Conservation (phyloP, 2,329 filamentous ascomycete species). For the Cytospora schulzeri region DNA sequence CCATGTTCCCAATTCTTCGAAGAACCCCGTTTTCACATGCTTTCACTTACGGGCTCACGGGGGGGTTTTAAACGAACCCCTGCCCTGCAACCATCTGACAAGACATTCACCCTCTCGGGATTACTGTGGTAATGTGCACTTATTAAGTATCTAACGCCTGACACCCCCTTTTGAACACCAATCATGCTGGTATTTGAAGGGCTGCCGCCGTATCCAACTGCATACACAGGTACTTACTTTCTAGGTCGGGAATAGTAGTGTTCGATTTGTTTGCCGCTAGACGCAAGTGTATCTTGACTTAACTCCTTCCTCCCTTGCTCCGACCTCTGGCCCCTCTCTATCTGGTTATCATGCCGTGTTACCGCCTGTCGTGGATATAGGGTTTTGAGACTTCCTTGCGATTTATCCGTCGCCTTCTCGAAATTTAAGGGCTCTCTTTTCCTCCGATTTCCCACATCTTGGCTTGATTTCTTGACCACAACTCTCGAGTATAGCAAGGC, state of each 20-base stretch:
- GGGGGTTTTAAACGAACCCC: background rate
- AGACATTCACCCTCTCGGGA: background rate
- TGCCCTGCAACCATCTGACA: slow-evolving; percentile 11
- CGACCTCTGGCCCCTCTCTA: background rate
- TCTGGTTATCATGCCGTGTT: slow-evolving; percentile 1
- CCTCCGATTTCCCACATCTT: background rate
- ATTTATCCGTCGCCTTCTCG: slow-evolving; percentile 9
- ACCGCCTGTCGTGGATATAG: slow-evolving; percentile 2
- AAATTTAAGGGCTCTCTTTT: slow-evolving; percentile 7
- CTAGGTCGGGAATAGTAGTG: slow-evolving; percentile 1
- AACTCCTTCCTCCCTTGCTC: background rate
- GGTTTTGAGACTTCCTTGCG: background rate
- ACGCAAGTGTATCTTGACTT: background rate
- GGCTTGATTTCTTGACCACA: background rate
- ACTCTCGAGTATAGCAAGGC: background rate
- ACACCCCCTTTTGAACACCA: slow-evolving; percentile 1
- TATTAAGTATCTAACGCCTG: background rate
- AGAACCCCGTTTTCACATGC: slow-evolving; percentile 23
- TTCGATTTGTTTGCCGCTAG: slow-evolving; percentile 10
- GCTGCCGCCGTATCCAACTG: background rate
- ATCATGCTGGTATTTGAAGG: slow-evolving; percentile 4
- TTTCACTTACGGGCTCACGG: background rate
- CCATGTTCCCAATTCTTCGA: background rate
- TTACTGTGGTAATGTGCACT: too few relatives aligned
- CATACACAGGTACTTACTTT: slow-evolving; percentile 3